Percentiles rank a stretch among this genome's conserved stretches.
phyloP scores from a whole-genome alignment of 2,329 filamentous ascomycete species.

The Sporothrix dimorphospora region DNA sequence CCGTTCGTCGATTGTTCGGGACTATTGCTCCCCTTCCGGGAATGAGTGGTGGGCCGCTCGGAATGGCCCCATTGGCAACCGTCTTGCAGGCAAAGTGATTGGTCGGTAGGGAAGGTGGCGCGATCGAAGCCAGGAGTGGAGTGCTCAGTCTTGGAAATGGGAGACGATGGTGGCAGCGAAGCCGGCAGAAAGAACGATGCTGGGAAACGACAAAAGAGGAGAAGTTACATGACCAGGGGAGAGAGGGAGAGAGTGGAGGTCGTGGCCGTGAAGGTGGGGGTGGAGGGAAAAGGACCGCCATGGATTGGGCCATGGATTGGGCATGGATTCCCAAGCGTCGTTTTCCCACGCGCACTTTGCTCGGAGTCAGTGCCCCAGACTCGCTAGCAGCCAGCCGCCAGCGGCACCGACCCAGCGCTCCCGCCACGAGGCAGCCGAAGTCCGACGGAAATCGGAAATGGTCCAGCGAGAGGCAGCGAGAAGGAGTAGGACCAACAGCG shows the following conservation, averaged over 20 bases:
- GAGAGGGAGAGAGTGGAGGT: no score
- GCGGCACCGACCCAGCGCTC: background rate
- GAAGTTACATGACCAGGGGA: no score
- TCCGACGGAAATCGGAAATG: slow-evolving; percentile 7
- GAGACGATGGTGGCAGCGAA: background rate
- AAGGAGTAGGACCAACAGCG: background rate
- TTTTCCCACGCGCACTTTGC: background rate
- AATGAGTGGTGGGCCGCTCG: slow-evolving; percentile 10
- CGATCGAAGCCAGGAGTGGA: slow-evolving; percentile 8
- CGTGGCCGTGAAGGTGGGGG: background rate
- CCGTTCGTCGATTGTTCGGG: slow-evolving; percentile 7
- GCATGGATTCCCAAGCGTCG: background rate
- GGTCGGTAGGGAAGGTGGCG: background rate
- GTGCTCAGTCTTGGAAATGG: background rate
- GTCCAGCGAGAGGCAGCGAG: background rate
- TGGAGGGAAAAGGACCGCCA: background rate
- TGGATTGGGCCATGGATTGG: background rate
- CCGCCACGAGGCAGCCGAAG: slow-evolving; percentile 2
- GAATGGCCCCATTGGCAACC: slow-evolving; percentile 11
- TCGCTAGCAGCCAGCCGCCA: slow-evolving; percentile 1
- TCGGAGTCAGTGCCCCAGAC: background rate
- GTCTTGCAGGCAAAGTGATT: background rate
- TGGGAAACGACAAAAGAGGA: background rate
- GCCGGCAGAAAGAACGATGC: background rate
- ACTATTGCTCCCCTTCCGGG: slow-evolving; percentile 19